Percentiles rank a stretch among this genome's conserved stretches.
phyloP scores from a whole-genome alignment of 768 basidiomycete species.

The Multifurca ochricompacta region DNA sequence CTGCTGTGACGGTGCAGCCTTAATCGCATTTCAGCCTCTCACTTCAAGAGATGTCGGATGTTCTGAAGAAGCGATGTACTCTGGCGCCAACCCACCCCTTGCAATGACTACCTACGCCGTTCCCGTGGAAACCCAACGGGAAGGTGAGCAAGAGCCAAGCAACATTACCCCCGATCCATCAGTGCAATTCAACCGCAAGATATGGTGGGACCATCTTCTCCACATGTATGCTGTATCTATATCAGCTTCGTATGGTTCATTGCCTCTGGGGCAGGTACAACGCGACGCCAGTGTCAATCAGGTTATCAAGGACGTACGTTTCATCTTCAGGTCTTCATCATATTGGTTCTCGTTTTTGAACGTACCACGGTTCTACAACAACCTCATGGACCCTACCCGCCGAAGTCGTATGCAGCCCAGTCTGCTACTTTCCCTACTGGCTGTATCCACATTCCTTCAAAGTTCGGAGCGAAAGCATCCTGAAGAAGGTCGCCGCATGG shows the following conservation, averaged over 20 bases:
- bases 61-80: background rate
- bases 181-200: slow-evolving; percentile 57
- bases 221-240: slow-evolving; percentile 36
- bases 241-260: background rate
- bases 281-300: slow-evolving; percentile 39
- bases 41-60: background rate
- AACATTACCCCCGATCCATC: slow-evolving; percentile 43
- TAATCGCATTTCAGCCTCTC: background rate
- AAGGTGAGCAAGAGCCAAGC: slow-evolving; percentile 6
- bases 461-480: slow-evolving; percentile 56
- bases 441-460: slow-evolving; percentile 60
- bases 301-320: slow-evolving; percentile 51
- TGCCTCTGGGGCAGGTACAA: slow-evolving; percentile 32
- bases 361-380: slow-evolving; percentile 56
- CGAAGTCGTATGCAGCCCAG: slow-evolving; percentile 60
- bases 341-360: slow-evolving; percentile 74
- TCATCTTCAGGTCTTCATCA: slow-evolving; percentile 55
- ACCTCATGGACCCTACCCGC: slow-evolving; percentile 46
- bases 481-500: slow-evolving; percentile 43
- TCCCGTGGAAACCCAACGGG: background rate
- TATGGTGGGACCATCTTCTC: slow-evolving; percentile 73
- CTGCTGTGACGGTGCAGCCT: background rate
- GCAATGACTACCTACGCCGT: background rate
- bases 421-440: slow-evolving; percentile 52
- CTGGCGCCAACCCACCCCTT: background rate